These are phyloP conservation scores for Populus tremula DNA, from an alignment of 345 rosid genomes.

Conservation along the genomic window DNA sequence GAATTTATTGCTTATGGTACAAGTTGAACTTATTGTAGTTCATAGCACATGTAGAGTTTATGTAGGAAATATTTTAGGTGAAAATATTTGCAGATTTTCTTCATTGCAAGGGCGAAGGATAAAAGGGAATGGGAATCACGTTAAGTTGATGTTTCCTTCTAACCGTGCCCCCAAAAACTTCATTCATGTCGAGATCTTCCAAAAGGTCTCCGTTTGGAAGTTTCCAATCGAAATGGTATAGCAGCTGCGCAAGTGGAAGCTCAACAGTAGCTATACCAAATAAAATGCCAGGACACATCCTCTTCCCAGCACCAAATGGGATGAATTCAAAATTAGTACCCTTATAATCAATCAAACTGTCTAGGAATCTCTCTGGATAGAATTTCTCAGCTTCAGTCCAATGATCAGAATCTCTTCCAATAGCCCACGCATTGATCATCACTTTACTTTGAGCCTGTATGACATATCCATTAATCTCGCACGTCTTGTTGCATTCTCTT, in stretches of 20 bases:
- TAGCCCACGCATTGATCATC: neutral
- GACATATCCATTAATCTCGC: neutral
- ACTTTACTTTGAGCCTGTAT: neutral
- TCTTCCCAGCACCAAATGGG: constrained; percentile 13
- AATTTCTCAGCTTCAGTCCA: constrained; percentile 1
- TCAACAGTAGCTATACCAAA: neutral
- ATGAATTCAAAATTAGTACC: constrained; percentile 1
- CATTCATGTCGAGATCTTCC: neutral
- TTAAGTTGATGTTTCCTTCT: neutral
- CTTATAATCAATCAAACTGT: neutral
- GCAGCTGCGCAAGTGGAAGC: neutral
- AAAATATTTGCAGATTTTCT: too few species aligned
- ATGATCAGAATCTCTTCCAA: neutral
- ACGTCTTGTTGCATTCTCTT: neutral
- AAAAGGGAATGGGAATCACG: neutral
- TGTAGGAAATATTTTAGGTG: too few species aligned
- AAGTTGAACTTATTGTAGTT: too few species aligned
- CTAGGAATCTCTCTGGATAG: constrained; percentile 3
- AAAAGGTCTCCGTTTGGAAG: neutral
- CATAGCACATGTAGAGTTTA: too few species aligned
- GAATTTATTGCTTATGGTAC: too few species aligned
- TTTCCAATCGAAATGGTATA: constrained; percentile 9
- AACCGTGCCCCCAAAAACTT: neutral
- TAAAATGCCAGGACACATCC: neutral
- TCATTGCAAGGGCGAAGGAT: too few species aligned